phyloP scores from a whole-genome alignment of 1,284 basidiomycete species.

The Omphalotus olearius region DNA sequence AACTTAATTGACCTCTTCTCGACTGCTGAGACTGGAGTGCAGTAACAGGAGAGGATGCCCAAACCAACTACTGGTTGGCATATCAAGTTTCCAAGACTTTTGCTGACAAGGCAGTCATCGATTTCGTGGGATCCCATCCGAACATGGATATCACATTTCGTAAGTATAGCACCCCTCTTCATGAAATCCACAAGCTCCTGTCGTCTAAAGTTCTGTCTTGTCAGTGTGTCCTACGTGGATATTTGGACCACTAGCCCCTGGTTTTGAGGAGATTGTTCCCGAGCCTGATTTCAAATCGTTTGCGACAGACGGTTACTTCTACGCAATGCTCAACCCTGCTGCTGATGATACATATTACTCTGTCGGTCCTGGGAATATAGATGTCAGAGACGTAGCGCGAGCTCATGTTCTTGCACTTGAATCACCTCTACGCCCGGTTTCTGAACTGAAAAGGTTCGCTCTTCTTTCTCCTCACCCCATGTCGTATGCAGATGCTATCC shows the following conservation, averaged over 20 bases:
- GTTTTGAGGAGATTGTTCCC: background rate
- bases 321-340: background rate
- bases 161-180: background rate
- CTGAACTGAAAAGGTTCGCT: slow-evolving; percentile 10
- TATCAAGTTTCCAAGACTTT: background rate
- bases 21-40: background rate
- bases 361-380: background rate
- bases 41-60: background rate
- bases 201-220: background rate
- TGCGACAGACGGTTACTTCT: background rate
- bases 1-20: no score
- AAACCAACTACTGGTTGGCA: background rate
- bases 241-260: slow-evolving; percentile 1
- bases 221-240: slow-evolving; percentile 3
- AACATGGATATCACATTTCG: slow-evolving; percentile 1
- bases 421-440: background rate
- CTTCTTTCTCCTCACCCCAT: slow-evolving; percentile 12
- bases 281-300: background rate
- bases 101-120: background rate
- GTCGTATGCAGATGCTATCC: slow-evolving; percentile 11
- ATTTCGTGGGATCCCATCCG: background rate
- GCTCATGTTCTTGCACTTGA: background rate
- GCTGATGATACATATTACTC: background rate
- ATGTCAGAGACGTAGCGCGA: slow-evolving; percentile 2
- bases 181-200: background rate